These are phyloP conservation scores for Exidia glandulosa DNA, from an alignment of 768 basidiomycete genomes.

Conservation along the genomic window DNA sequence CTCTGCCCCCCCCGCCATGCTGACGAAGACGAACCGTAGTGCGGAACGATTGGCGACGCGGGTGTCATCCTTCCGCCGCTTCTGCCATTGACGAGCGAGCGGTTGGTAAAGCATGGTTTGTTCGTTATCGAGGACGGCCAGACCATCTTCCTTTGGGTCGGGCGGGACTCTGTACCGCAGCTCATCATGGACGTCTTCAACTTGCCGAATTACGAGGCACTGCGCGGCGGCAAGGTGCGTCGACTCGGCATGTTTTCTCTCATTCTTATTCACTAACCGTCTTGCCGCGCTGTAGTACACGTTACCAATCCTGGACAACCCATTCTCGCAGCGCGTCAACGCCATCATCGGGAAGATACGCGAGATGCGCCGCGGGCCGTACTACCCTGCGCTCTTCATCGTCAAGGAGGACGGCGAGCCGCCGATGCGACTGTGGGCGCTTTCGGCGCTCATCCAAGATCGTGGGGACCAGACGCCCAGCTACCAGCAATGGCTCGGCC, in stretches of 20 bases:
- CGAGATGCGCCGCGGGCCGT: conserved; percentile 86
- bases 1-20: background rate
- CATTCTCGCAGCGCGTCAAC: conserved; percentile 92
- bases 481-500: conserved; percentile 88
- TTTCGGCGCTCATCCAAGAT: conserved; percentile 90
- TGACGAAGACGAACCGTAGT: conserved; percentile 34
- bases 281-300: conserved; percentile 45
- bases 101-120: conserved; percentile 87
- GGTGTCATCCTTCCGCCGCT: conserved; percentile 83
- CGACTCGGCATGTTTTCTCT: background rate
- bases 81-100: conserved; percentile 87
- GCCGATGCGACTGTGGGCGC: conserved; percentile 86
- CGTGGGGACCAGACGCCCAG: conserved; percentile 89
- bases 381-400: conserved; percentile 87
- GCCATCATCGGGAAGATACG: conserved; percentile 90
- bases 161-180: conserved; percentile 96
- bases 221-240: conserved; percentile 87
- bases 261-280: background rate
- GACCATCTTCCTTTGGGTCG: conserved; percentile 96
- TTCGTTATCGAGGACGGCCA: conserved; percentile 97
- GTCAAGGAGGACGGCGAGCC: conserved; percentile 99
- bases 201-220: conserved; percentile 73
- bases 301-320: conserved; percentile 81
- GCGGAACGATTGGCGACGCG: conserved; percentile 81
- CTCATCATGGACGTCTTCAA: conserved; percentile 91